Conservation (phyloP, 768 basidiomycete genomes). For the Hydnum rufescens region DNA sequence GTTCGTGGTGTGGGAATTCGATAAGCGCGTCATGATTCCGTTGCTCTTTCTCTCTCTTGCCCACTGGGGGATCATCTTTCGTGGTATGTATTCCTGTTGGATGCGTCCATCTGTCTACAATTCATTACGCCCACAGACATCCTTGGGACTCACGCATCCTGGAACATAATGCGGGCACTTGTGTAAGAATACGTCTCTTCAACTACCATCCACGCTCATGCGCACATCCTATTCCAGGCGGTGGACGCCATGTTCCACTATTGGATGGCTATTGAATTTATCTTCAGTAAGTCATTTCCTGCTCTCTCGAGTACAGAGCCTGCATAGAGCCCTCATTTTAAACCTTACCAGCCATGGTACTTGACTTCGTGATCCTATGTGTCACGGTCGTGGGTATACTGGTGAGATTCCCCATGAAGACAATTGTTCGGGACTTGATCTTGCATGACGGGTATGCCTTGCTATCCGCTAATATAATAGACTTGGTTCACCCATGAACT, state of each 20-base stretch:
- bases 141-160: not conserved
- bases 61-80: not conserved
- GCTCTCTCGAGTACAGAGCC: no score
- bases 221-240: not conserved
- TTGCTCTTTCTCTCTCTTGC: not conserved
- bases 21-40: not conserved
- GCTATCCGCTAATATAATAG: no score
- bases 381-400: not conserved
- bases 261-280: not conserved
- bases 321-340: no score
- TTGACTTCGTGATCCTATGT: not conserved
- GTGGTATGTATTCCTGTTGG: not conserved
- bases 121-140: not conserved
- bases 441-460: not conserved
- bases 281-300: not conserved
- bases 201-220: not conserved
- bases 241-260: not conserved
- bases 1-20: not conserved
- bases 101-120: not conserved
- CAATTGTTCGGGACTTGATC: not conserved
- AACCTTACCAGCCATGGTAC: not conserved
- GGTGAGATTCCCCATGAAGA: not conserved
- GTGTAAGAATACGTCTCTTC: not conserved
- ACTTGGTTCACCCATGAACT: no score
- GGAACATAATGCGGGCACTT: not conserved